Base-by-base conservation (phyloP, 495 filamentous ascomycete species). In the Chlorociboria aeruginascens region DNA sequence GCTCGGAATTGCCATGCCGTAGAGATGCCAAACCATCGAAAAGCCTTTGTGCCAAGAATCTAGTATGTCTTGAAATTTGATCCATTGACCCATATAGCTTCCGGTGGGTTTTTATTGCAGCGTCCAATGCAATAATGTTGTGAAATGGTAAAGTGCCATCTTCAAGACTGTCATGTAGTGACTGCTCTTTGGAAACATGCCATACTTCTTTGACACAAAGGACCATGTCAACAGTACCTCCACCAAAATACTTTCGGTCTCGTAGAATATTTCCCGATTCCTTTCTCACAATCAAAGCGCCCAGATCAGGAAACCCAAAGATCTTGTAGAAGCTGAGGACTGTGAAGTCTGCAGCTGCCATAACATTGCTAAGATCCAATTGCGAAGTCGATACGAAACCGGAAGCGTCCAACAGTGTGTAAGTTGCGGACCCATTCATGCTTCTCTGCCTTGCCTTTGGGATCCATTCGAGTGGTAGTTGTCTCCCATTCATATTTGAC, bases 251-350 rank as follows among this genome's bases (percentile, higher is more conserved):
- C 53, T 65, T 74, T 37, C 87, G 76, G 20, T 70, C 66, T 34
- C 67, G 62, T 36, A 95, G 77, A 1, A 83, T 66, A 17, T 66
- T 58, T 0, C 71, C 77, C n/a, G 82, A 72, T 32, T 70, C 70
- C 50, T 87, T 86, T 36, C 83, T 75, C 8, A 96, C 81, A 44
- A 97, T 83, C 60, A 97, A 67, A 3, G 82, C 90, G 7, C 90
- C 90, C 0, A 97, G 66, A 58, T 97, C 86, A 0, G 90, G 90
- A 56, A 95, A 95, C 4, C 90, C 90, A 61, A 96, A 97, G 17
- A 97, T 92, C 63, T 97, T 97, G 64, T 95, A 93, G 56, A 97
- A 88, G 67, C 87, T 94, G 17, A 96, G 60, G 0, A 85, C 86
- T 4, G 81, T 86, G 52, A 95, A 96, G 56, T 97, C 90, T 0